These are phyloP conservation scores for Ophiostoma quercus DNA, from an alignment of 2,329 filamentous ascomycete species.

Conservation along the genomic window DNA sequence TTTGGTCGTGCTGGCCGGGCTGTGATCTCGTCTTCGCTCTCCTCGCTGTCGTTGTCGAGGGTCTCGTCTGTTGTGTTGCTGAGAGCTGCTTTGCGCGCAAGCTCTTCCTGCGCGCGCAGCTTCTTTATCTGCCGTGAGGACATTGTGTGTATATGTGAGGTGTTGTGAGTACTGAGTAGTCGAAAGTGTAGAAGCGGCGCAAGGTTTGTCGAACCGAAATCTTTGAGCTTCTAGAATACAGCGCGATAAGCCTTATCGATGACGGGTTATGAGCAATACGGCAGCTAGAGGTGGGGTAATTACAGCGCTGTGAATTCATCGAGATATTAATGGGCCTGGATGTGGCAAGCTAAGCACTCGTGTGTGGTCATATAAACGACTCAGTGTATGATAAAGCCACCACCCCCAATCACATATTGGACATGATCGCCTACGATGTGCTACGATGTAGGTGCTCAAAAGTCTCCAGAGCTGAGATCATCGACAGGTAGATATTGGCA, in stretches of 20 bases:
- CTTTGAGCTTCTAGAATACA: background rate
- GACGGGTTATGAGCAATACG: slow-evolving; percentile 5
- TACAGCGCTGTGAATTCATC: no score
- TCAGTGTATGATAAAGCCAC: no score
- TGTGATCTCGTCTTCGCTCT: slow-evolving; percentile 32
- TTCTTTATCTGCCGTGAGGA: slow-evolving; percentile 50
- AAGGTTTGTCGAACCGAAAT: background rate
- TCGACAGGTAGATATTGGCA: no score
- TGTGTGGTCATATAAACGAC: no score
- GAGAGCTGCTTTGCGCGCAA: slow-evolving; percentile 31
- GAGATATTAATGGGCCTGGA: no score
- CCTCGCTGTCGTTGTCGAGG: slow-evolving; percentile 28
- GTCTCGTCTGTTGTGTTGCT: slow-evolving; percentile 29
- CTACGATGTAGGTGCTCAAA: no score
- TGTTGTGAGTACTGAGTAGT: background rate
- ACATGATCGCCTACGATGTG: no score
- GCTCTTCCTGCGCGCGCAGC: slow-evolving; percentile 47
- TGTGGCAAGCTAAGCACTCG: no score
- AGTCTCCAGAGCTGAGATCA: no score
- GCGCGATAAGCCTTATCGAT: slow-evolving; percentile 1
- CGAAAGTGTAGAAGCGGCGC: background rate
- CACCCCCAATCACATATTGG: no score
- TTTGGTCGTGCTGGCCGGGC: slow-evolving; percentile 8
- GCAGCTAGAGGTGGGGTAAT: background rate
- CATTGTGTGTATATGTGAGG: slow-evolving; percentile 35